Conservation (phyloP, 495 filamentous ascomycete species). For the Talaromyces borbonicus region DNA sequence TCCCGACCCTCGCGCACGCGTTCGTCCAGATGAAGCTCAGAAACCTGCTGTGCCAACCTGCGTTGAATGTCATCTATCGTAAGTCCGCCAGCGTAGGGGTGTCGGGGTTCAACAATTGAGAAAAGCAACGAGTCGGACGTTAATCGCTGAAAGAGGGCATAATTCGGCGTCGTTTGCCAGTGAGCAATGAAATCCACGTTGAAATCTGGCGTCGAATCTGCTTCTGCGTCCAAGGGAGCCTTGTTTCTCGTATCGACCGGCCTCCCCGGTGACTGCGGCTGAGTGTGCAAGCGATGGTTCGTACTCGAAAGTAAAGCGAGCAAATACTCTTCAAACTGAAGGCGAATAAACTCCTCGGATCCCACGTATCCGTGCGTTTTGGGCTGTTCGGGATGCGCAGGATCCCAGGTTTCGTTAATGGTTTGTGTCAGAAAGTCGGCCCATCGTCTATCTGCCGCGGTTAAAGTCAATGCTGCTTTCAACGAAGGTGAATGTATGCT, state of each 20-base stretch:
- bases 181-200: conserved; percentile 57
- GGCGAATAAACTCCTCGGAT: conserved; percentile 93
- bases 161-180: conserved; percentile 84
- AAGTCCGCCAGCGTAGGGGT: conserved; percentile 90
- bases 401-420: conserved; percentile 94
- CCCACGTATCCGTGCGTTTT: conserved; percentile 93
- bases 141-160: conserved; percentile 65
- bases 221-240: conserved; percentile 48
- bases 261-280: conserved; percentile 14
- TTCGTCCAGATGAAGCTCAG: conserved; percentile 84
- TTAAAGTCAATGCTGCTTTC: conserved; percentile 65
- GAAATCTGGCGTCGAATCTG: conserved; percentile 79
- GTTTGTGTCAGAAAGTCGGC: conserved; percentile 91
- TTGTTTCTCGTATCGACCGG: conserved; percentile 18
- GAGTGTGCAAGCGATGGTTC: conserved; percentile 78
- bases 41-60: conserved; percentile 75
- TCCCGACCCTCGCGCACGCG: conserved; percentile 68
- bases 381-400: conserved; percentile 73
- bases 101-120: conserved; percentile 83
- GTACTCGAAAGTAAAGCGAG: conserved; percentile 78
- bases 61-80: conserved; percentile 93
- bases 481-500: conserved; percentile 74
- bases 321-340: conserved; percentile 97
- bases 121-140: conserved; percentile 82
- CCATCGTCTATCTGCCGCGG: conserved; percentile 85